phyloP scores from a whole-genome alignment of 179 eudicot genomes.

The Patellifolia procumbens region DNA sequence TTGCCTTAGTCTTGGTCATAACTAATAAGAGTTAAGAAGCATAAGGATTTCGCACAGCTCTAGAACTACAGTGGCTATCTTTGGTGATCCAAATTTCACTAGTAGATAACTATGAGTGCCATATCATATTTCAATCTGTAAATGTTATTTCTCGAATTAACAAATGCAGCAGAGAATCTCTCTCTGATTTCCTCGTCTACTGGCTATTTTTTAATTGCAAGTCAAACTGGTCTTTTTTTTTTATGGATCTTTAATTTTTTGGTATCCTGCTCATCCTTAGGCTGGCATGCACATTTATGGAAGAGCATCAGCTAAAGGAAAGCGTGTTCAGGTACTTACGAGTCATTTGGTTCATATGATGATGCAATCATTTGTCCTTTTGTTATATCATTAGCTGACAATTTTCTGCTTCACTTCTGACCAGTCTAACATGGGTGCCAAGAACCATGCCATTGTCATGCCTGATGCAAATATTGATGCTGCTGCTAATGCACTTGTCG shows the following conservation, averaged over 20 bases:
- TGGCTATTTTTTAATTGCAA: background rate
- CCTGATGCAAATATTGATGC: conserved; percentile 94
- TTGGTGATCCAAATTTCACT: too few relatives aligned
- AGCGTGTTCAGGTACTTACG: conserved; percentile 90
- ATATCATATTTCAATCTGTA: background rate
- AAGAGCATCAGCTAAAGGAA: conserved; percentile 93
- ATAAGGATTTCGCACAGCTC: too few relatives aligned
- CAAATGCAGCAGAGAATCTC: background rate
- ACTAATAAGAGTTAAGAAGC: too few relatives aligned
- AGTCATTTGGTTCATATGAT: background rate
- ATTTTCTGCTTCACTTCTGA: conserved; percentile 17
- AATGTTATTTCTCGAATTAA: background rate
- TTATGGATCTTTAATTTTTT: background rate
- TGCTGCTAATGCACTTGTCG: conserved; percentile 77
- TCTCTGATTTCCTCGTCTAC: background rate
- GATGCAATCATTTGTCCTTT: background rate
- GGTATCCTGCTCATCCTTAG: conserved; percentile 33
- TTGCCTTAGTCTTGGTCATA: too few relatives aligned
- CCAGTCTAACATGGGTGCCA: conserved; percentile 99
- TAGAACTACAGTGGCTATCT: too few relatives aligned
- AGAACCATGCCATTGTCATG: conserved; percentile 93
- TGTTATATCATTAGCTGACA: conserved; percentile 14
- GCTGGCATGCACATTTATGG: conserved; percentile 95
- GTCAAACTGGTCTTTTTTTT: background rate
- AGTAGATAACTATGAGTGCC: too few relatives aligned